A percentile compares a stretch with the other conserved stretches of the same genome.
These are phyloP conservation scores for Ambrosiella xylebori DNA, from an alignment of 2,329 filamentous ascomycete genomes.

Conservation along the genomic window DNA sequence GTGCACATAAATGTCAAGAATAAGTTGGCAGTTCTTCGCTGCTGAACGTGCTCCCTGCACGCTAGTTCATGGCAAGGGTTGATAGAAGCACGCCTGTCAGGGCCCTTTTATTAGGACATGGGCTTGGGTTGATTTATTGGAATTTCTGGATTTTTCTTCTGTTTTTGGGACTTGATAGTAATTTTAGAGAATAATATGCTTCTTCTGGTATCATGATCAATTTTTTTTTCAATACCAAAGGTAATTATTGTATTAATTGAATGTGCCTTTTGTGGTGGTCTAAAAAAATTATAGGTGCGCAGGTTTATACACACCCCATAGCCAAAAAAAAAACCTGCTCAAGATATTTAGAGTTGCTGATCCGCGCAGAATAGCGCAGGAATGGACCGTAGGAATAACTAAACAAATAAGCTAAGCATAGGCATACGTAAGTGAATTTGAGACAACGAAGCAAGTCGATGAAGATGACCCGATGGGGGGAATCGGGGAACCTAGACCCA, in stretches of 20 bases:
- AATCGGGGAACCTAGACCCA: too few relatives aligned
- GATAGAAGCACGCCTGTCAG: not conserved
- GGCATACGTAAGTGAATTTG: not conserved
- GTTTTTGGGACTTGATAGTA: too few relatives aligned
- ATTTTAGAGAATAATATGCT: too few relatives aligned
- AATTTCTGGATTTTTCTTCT: too few relatives aligned
- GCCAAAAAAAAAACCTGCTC: not conserved
- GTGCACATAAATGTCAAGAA: not conserved
- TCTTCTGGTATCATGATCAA: too few relatives aligned
- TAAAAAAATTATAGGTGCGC: too few relatives aligned
- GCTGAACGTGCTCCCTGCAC: not conserved
- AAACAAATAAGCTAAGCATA: not conserved
- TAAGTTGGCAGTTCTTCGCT: not conserved
- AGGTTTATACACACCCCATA: not conserved
- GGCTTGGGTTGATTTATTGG: too few relatives aligned
- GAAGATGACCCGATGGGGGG: not conserved
- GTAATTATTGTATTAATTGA: too few relatives aligned
- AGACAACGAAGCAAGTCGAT: not conserved
- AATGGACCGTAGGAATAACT: not conserved
- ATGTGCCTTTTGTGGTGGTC: too few relatives aligned
- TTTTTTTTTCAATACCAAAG: too few relatives aligned
- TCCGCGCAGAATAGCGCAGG: not conserved
- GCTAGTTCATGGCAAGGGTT: not conserved
- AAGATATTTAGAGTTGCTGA: not conserved
- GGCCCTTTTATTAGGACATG: too few relatives aligned